Evolutionary conservation across 2,329 filamentous ascomycete species (phyloP).

Genomic region (Camptophora hylomeconis): DNA sequence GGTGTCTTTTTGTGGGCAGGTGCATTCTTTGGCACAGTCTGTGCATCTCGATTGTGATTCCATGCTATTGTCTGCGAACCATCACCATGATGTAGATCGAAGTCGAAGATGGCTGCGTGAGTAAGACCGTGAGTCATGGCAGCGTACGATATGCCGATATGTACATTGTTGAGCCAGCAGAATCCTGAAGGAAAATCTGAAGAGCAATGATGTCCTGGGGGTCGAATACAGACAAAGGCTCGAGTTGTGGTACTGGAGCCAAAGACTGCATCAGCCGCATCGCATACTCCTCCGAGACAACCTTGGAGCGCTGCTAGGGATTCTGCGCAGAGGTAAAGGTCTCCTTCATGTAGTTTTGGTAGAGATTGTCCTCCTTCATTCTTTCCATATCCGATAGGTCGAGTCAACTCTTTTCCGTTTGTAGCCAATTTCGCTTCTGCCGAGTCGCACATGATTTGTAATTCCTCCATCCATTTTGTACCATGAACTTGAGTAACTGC

Average conservation of each 20-base stretch:
- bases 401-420: slow-evolving; percentile 63
- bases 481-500: slow-evolving; percentile 88
- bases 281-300: slow-evolving; percentile 81
- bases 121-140: slow-evolving; percentile 74
- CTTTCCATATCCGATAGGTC: slow-evolving; percentile 36
- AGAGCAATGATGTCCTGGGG: slow-evolving; percentile 92
- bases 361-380: slow-evolving; percentile 28
- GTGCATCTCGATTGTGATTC: slow-evolving; percentile 67
- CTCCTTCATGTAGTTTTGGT: slow-evolving; percentile 64
- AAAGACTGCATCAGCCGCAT: slow-evolving; percentile 81
- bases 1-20: slow-evolving; percentile 67
- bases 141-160: slow-evolving; percentile 88
- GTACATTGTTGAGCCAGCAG: slow-evolving; percentile 97
- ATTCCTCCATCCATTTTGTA: slow-evolving; percentile 81
- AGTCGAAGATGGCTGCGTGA: slow-evolving; percentile 86
- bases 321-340: slow-evolving; percentile 79
- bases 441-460: slow-evolving; percentile 69
- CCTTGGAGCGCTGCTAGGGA: slow-evolving; percentile 82
- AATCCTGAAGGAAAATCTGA: slow-evolving; percentile 83
- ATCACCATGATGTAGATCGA: slow-evolving; percentile 84
- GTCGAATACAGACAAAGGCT: slow-evolving; percentile 84
- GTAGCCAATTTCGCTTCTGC: slow-evolving; percentile 66
- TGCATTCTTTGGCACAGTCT: slow-evolving; percentile 50
- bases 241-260: slow-evolving; percentile 43
- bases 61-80: slow-evolving; percentile 93